Conservation (phyloP, 139 green algal species). For the Eudorina sp. region DNA sequence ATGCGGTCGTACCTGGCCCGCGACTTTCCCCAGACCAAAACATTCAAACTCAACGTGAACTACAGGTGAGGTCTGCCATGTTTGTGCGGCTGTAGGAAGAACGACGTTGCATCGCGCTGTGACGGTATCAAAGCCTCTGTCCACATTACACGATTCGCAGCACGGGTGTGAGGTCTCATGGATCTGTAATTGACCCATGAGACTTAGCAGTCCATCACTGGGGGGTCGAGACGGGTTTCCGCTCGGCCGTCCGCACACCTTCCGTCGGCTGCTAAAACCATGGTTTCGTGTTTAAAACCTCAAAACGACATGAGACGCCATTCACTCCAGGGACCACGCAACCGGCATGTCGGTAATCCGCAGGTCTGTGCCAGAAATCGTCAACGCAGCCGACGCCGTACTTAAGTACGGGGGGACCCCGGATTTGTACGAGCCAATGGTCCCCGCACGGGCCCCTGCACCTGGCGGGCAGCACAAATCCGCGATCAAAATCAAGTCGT, state of each 20-base stretch:
- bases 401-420: not conserved
- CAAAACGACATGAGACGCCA: too few species aligned
- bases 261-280: not conserved
- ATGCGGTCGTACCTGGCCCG: constrained; percentile 11
- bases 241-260: not conserved
- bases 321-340: too few species aligned
- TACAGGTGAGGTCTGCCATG: constrained; percentile 57
- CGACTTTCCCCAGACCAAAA: constrained; percentile 15
- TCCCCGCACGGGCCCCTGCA: not conserved
- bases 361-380: constrained; percentile 36
- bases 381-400: constrained; percentile 7
- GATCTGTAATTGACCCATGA: too few species aligned
- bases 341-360: not conserved
- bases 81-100: too few species aligned
- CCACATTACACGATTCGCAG: too few species aligned
- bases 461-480: not conserved
- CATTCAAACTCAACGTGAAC: constrained; percentile 44
- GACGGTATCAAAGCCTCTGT: too few species aligned
- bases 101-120: too few species aligned
- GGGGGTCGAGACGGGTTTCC: too few species aligned
- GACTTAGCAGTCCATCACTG: too few species aligned
- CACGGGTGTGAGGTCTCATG: too few species aligned
- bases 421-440: not conserved
- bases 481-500: not conserved
- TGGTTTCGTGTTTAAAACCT: too few species aligned